Evolutionary conservation across 345 rosid species (phyloP), one percentile per base, ranked within the genome.

Genomic region (Litchi chinensis): DNA sequence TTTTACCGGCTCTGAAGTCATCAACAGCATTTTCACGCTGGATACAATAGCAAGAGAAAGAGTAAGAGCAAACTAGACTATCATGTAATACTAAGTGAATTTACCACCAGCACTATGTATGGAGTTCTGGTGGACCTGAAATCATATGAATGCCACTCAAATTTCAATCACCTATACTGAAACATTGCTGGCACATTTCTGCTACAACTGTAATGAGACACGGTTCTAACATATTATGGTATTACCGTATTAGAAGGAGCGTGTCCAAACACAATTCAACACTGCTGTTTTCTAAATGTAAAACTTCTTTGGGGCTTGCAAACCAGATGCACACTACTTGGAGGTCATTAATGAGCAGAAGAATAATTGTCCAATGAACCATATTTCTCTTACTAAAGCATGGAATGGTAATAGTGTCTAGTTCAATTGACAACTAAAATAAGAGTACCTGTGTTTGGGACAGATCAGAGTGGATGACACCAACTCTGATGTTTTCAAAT

Each of bases 21-120:
- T 94, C 91, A 15, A 94, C 96, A 18, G 90, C 95, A 57, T 89
- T 88, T 75, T 92, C 97, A 13, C 98, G 86, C 99, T 96, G 90
- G 76, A 78, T 81, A 63, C 75, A 76, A 70, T 13, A 37, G 68
- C 59, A 77, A 68, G 54, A 62, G 46, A 75, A 52, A 5, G 46
- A 74, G 73, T 43, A 46, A 46, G 52, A 6, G 2, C 8, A 46
- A 46, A 11, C 52, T 11, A 46, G 7, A 46, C 8, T 11, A 39
- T 19, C 46, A 56, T 43, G 60, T 8, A 11, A 57, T 19, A 69
- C 18, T 10, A 37, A 70, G 6, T 68, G 13, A 8, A 19, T 19
- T 56, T 39, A 4, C 46, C 15, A 62, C 67, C 41, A 62, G 39
- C 54, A 40, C 37, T 15, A 46, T 50, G 50, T 56, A 59, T 2